Conservation (phyloP, 257 asterid genomes). For the Leptodermis oblonga region DNA sequence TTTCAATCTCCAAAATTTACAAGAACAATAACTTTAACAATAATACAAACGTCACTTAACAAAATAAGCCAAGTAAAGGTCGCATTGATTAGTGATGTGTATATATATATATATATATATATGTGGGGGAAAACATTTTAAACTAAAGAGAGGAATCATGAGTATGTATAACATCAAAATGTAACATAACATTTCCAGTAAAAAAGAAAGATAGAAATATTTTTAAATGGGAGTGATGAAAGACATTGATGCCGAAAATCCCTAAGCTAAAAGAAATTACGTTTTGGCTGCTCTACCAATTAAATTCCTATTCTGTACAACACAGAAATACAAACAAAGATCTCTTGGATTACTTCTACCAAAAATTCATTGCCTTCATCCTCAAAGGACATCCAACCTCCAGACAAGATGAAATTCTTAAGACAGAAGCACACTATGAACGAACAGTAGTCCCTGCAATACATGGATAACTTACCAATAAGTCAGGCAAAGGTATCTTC, state of each 20-base stretch:
- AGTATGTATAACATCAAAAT: background rate
- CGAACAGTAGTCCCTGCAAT: background rate
- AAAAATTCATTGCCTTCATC: background rate
- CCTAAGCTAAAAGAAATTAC: background rate
- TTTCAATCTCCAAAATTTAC: background rate
- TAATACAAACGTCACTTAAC: background rate
- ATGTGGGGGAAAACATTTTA: background rate
- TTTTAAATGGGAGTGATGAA: background rate
- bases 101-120: background rate
- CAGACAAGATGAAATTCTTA: background rate
- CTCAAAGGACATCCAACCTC: background rate
- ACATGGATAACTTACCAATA: conserved; percentile 57
- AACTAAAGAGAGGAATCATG: background rate
- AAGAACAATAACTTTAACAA: background rate
- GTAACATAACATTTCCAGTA: background rate
- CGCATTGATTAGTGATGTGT: background rate
- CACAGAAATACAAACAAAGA: background rate
- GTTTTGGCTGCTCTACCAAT: background rate
- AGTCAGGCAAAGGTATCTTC: conserved; percentile 74
- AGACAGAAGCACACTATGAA: background rate
- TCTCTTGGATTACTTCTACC: background rate
- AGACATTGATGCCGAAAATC: background rate
- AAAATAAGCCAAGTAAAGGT: background rate
- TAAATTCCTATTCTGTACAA: background rate
- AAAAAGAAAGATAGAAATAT: background rate